These are phyloP conservation scores for Taphrina wiesneri DNA, from an alignment of 1,139 yeast genomes.

Conservation along the genomic window DNA sequence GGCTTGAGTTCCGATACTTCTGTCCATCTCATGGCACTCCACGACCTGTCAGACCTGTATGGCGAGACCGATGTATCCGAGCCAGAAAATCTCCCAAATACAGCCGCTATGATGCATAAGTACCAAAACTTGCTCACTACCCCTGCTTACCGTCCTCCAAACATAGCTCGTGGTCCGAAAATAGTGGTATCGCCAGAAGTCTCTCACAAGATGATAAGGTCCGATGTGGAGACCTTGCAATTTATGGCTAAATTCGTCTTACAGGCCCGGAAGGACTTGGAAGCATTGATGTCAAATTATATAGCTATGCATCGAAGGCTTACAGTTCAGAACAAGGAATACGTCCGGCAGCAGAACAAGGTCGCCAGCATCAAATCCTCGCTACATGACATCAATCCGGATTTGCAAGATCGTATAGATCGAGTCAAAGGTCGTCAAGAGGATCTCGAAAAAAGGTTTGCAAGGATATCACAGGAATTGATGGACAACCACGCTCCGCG, in stretches of 20 bases:
- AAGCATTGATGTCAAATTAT: slow-evolving; percentile 8
- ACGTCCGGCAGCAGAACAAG: slow-evolving; percentile 27
- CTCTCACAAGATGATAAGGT: neutral
- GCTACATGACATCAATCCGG: neutral
- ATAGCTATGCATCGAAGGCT: slow-evolving; percentile 27
- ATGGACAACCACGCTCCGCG: slow-evolving; percentile 43
- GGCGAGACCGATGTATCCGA: neutral
- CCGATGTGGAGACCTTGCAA: slow-evolving; percentile 29
- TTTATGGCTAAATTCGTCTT: slow-evolving; percentile 31
- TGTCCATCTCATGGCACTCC: neutral
- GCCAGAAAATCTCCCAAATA: neutral
- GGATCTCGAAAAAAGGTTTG: slow-evolving; percentile 45
- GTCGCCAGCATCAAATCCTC: slow-evolving; percentile 1
- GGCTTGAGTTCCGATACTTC: neutral
- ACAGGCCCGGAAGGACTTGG: slow-evolving; percentile 19
- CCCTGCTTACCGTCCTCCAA: slow-evolving; percentile 14
- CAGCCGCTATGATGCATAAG: neutral
- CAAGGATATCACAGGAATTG: slow-evolving; percentile 44
- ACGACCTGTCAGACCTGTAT: neutral
- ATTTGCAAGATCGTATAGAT: slow-evolving; percentile 34
- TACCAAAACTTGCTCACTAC: slow-evolving; percentile 13
- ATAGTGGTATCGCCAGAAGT: slow-evolving; percentile 3
- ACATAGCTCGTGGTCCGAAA: neutral
- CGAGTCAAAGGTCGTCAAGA: slow-evolving; percentile 44
- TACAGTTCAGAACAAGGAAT: slow-evolving; percentile 28